Base-by-base conservation (phyloP, 2,329 filamentous ascomycete genomes). In the Fusarium sarcochroum region DNA sequence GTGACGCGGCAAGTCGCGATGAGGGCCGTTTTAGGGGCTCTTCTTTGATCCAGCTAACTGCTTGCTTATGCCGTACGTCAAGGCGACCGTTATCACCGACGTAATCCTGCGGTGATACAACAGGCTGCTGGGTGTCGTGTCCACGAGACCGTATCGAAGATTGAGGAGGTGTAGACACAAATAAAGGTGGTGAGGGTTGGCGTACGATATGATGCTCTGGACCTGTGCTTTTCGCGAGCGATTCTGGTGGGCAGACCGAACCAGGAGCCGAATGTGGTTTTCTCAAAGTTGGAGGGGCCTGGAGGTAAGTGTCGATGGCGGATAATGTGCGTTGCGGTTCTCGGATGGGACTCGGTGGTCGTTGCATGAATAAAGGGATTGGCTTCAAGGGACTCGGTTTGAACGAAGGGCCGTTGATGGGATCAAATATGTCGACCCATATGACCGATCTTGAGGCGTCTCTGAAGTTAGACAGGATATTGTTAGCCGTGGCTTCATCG, bases 351-450 rank as follows among this genome's bases (percentile, higher is more conserved):
- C 51, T 72, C 15, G 72, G 69, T 3, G 61, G 30, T 73, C 70
- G 61, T 45, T 78, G 79, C 82, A 86, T 86, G 74, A 82, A 84
- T 15, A 68, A 60, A 0, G 86, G 86, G 13, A 88, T 80, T 2
- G 85, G 84, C 63, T 88, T 89, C 13, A 84, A 79, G 6, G 78
- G 81, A 52, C 80, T 81, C 3, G 84, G 83, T 63, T 77, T 79
- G 70, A 87, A 88, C 3, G 82, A 78, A 6, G 78, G 76, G 11
- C 80, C 75, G 15, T 82, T 80, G 13, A 87, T 62, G 0, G 86
- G 86, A 62, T 88, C 82, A 27, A 77, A 76, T 6, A 86, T 80
- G 34, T 84, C 82, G 8, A 88, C 80, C 73, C 86, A 88, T 7
- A 87, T 81, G 2, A 78, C 76, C 5, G 78, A 78, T 42, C 76